Evolutionary conservation across 352 stramenopile genomes (phyloP), one percentile per base, ranked within the genome.

Genomic region (Globisporangium spinosum): DNA sequence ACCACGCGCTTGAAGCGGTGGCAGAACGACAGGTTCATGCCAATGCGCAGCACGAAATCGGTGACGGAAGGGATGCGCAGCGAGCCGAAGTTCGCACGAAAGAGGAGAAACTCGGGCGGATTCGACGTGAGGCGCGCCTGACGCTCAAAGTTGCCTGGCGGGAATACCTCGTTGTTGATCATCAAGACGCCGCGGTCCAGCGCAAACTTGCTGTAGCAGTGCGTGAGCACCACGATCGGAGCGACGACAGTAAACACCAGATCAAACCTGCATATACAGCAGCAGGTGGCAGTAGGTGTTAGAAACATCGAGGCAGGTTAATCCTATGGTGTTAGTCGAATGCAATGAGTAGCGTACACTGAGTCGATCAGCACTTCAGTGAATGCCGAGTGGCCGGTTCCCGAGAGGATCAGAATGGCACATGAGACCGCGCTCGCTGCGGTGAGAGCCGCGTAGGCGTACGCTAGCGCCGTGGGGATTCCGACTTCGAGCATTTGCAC

Each of bases 301-400:
- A 6, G 27, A 32, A 32, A 32, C 6, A 32, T 32, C 27, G 27
- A 32, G 27, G 2, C 27, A 32, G 2, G 27, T 2, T 32, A 32
- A 32, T 32, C 27, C 1, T 32, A 32, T 32, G 27, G 2, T 32
- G 27, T 32, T 32, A 32, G 2, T 32, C 27, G 2, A 32, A 32
- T 6, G 0, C 27, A 32, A 32, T 32, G 27, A 29, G 25, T 29
- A 74, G 34, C 58, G n/a, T 60, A 67, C 62, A 60, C 1, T 0
- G 60, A 68, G 65, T 79, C 75, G 8, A 82, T 51, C 4, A 82
- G 34, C 10, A 82, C 67, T 27, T 82, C 70, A 1, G 40, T 54
- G 2, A 82, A 58, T 3, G 75, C 73, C 8, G 22, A 9, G 9
- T 51, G 59, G 3, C 34, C 27, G 5, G 13, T 53, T 17, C 45